These are phyloP conservation scores for Gossypium armourianum DNA, from an alignment of 441 rosid species.

Conservation along the genomic window DNA sequence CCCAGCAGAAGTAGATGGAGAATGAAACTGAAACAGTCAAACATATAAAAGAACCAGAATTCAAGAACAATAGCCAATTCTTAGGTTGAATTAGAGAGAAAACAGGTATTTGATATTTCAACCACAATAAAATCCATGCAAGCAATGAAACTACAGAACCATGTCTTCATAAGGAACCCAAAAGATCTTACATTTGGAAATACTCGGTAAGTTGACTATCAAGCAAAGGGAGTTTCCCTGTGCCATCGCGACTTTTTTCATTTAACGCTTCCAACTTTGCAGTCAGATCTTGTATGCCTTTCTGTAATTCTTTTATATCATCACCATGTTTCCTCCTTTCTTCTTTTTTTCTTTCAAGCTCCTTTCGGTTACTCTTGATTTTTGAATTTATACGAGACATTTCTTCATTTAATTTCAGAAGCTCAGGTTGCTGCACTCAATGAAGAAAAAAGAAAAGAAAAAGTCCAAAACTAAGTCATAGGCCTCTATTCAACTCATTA, in stretches of 20 bases:
- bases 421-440: slow-evolving; percentile 71
- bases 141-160: background rate
- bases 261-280: slow-evolving; percentile 58
- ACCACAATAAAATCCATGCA: background rate
- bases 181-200: slow-evolving; percentile 66
- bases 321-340: slow-evolving; percentile 64
- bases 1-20: background rate
- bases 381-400: slow-evolving; percentile 70
- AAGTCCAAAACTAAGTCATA: slow-evolving; percentile 3
- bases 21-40: background rate
- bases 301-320: slow-evolving; percentile 59
- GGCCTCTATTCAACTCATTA: background rate
- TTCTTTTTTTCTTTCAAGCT: slow-evolving; percentile 57
- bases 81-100: slow-evolving; percentile 1
- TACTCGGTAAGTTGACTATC: slow-evolving; percentile 69
- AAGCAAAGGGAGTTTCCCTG: slow-evolving; percentile 69
- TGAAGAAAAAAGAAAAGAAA: slow-evolving; percentile 17
- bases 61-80: background rate
- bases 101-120: background rate
- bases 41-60: background rate
- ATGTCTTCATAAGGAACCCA: background rate
- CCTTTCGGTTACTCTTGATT: slow-evolving; percentile 71
- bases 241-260: slow-evolving; percentile 68
- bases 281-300: slow-evolving; percentile 60
- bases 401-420: slow-evolving; percentile 76